Base-by-base conservation (phyloP, 2,329 filamentous ascomycete genomes). In the Xylariaceae sp. region DNA sequence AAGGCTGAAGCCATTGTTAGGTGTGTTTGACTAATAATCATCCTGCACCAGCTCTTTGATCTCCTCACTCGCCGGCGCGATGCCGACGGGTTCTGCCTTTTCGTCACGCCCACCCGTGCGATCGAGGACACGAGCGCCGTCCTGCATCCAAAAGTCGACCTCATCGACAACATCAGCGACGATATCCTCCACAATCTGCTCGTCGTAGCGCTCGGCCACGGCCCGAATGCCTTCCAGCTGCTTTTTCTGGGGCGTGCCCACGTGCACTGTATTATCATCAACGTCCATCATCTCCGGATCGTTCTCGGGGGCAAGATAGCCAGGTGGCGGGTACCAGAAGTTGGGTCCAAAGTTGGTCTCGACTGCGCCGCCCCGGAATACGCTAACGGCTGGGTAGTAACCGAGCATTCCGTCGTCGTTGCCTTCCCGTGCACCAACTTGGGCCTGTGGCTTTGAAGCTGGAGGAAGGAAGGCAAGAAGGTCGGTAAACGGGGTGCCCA, bases 121-220 rank as follows among this genome's bases (percentile, higher is more conserved):
- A 55, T 77, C 77, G 46, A 77, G 73, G 6, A 76, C 73, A 57
- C 74, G 75, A 6, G 75, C 76, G 29, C 79, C 80, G 60, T 90
- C 88, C 67, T 88, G 83, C 70, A 85, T 79, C 85, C 84, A 95
- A 73, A 89, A 94, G 73, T 95, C 91, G 47, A 95, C 88, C 72
- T 99, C 94, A 67, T 99, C 94, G 34, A 97, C 79, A 51, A 99
- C 81, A 70, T 99, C 94, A 69, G 91, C 96, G 32, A 96, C 81
- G 29, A 96, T 78, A 66, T 99, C 94, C 73, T 99, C 94, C 11
- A 87, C 91, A 58, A 99, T 91, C 74, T 97, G 92, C 68, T 99
- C 91, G 56, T 85, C 83, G 71, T 91, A 97, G 34, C 94, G 83
- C 58, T 95, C 88, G 6, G 83, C 81, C 27, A 96, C 76, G 0